phyloP scores from a whole-genome alignment of 2,329 filamentous ascomycete species.

The Nigrospora oryzae region DNA sequence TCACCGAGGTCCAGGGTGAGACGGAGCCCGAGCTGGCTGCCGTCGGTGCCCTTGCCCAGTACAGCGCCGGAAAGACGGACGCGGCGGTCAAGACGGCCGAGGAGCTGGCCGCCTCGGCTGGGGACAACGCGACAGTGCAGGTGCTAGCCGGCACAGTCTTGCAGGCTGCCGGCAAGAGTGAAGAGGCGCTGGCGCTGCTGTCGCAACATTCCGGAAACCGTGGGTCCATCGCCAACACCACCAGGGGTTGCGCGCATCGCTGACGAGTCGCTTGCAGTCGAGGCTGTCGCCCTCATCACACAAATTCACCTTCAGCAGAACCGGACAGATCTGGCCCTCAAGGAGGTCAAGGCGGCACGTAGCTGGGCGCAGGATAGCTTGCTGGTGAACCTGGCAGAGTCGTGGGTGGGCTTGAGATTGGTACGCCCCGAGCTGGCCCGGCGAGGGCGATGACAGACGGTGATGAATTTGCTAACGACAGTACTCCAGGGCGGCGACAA shows the following conservation, averaged over 20 bases:
- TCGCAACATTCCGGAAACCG: constrained; percentile 79
- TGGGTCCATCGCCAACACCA: constrained; percentile 33
- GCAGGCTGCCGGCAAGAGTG: constrained; percentile 70
- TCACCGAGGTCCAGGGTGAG: constrained; percentile 57
- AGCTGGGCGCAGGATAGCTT: constrained; percentile 94
- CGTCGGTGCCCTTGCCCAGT: constrained; percentile 67
- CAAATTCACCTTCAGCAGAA: constrained; percentile 93
- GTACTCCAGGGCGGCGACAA: constrained; percentile 71
- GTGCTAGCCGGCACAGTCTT: constrained; percentile 74
- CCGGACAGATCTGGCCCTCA: constrained; percentile 79
- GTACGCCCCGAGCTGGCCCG: constrained; percentile 37
- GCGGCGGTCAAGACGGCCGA: constrained; percentile 56
- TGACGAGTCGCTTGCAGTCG: constrained; percentile 33
- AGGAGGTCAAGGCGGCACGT: constrained; percentile 79
- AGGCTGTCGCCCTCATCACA: constrained; percentile 76
- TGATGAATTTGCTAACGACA: constrained; percentile 14
- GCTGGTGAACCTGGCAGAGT: constrained; percentile 88
- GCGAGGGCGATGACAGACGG: background rate
- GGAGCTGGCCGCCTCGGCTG: constrained; percentile 56
- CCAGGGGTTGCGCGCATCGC: too few species aligned
- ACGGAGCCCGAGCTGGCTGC: constrained; percentile 66
- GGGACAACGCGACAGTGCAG: constrained; percentile 75
- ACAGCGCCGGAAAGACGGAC: constrained; percentile 49
- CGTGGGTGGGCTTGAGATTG: constrained; percentile 84
- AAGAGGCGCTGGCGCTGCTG: constrained; percentile 74